These are phyloP conservation scores for Sporothrix brasiliensis DNA, from an alignment of 2,329 filamentous ascomycete species.

Conservation along the genomic window DNA sequence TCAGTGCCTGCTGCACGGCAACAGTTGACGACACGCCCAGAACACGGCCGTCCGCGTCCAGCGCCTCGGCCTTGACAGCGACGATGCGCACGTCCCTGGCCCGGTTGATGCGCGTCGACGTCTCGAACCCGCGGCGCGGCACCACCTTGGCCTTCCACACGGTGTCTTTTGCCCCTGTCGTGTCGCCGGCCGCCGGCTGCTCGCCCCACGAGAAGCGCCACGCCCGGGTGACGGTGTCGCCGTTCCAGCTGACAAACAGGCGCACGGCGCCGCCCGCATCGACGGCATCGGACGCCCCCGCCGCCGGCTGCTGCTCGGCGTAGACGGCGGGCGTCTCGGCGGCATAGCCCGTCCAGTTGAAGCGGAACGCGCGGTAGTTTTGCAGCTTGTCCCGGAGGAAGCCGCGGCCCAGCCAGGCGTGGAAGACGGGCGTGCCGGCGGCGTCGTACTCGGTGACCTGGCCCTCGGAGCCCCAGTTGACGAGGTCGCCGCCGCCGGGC, in stretches of 20 bases:
- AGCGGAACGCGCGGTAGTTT: conserved; percentile 60
- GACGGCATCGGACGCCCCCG: conserved; percentile 29
- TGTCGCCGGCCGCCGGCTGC: background rate
- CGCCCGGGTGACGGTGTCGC: conserved; percentile 45
- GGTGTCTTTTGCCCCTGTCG: background rate
- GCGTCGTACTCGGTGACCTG: conserved; percentile 52
- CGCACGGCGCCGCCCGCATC: conserved; percentile 34
- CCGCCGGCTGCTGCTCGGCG: conserved; percentile 37
- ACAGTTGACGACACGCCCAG: conserved; percentile 13
- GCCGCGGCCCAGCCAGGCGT: conserved; percentile 52
- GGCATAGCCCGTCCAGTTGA: conserved; percentile 54
- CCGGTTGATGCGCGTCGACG: conserved; percentile 7
- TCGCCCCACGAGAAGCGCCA: conserved; percentile 37
- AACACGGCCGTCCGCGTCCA: background rate
- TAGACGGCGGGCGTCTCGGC: conserved; percentile 44
- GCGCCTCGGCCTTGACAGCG: conserved; percentile 23
- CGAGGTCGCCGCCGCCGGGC: conserved; percentile 55
- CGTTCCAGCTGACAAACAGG: conserved; percentile 51
- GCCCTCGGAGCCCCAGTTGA: conserved; percentile 60
- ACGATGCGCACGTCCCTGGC: background rate
- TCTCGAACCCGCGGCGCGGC: conserved; percentile 31
- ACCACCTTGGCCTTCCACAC: conserved; percentile 11
- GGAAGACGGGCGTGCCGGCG: conserved; percentile 56
- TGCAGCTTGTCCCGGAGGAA: conserved; percentile 47
- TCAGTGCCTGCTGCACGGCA: conserved; percentile 7